Percentiles rank a stretch among this genome's conserved stretches.
These are phyloP conservation scores for Lotmaria passim DNA, from an alignment of 208 protist genomes.

Conservation along the genomic window DNA sequence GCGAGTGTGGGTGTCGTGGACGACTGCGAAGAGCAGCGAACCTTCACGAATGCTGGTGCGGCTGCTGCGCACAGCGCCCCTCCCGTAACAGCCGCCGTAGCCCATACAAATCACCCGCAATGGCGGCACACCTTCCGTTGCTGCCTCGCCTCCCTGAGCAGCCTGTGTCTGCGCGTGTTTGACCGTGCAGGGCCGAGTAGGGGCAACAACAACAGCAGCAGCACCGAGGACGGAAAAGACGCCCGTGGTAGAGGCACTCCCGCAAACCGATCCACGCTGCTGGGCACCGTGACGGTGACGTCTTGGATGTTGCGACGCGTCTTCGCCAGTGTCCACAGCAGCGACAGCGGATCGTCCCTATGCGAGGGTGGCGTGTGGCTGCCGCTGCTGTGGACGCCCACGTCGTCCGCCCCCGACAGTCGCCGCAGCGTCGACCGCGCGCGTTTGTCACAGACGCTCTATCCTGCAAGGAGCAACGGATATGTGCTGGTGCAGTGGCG, in stretches of 20 bases:
- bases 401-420: background rate
- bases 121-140: conserved; percentile 47
- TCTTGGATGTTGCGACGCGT: conserved; percentile 27
- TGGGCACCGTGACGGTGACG: conserved; percentile 21
- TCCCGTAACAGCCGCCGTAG: conserved; percentile 31
- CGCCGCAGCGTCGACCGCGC: background rate
- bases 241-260: background rate
- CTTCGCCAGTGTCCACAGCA: background rate
- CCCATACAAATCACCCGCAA: conserved; percentile 22
- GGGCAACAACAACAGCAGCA: background rate
- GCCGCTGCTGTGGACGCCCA: conserved; percentile 29
- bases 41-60: background rate
- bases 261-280: conserved; percentile 6
- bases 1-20: background rate
- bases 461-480: conserved; percentile 23
- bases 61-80: background rate
- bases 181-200: conserved; percentile 5
- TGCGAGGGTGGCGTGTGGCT: conserved; percentile 31
- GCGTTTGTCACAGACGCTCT: background rate
- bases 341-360: background rate
- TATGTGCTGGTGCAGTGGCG: conserved; percentile 32
- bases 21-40: background rate
- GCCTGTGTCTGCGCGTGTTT: conserved; percentile 38
- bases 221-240: background rate
- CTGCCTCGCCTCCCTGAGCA: conserved; percentile 17